Percentiles rank a stretch among this genome's conserved stretches.
Evolutionary conservation across 2,329 filamentous ascomycete genomes (phyloP).

Genomic region (Xylariomycetidae sp.): DNA sequence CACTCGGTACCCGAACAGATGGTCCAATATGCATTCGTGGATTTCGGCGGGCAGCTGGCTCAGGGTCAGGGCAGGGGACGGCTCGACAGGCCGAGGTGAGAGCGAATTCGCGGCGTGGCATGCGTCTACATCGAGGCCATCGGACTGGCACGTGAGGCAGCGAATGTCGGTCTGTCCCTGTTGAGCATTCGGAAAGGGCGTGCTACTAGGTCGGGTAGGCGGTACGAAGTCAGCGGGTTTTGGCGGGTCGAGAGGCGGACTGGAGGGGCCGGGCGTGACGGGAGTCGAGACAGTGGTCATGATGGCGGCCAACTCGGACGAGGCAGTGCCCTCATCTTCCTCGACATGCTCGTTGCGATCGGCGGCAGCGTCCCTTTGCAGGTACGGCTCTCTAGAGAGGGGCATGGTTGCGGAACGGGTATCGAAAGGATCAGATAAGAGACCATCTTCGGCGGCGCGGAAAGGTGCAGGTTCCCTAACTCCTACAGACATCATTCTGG

Average conservation of each 20-base stretch:
- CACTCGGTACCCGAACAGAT: conserved; percentile 62
- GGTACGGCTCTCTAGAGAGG: conserved; percentile 21
- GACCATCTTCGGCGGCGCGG: conserved; percentile 14
- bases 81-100: conserved; percentile 16
- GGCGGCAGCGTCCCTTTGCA: conserved; percentile 20
- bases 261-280: conserved; percentile 48
- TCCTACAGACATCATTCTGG: conserved; percentile 20
- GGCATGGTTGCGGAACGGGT: conserved; percentile 16
- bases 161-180: conserved; percentile 38
- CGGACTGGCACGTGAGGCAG: conserved; percentile 33
- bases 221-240: conserved; percentile 42
- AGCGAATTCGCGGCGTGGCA: conserved; percentile 22
- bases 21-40: conserved; percentile 65
- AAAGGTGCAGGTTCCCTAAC: conserved; percentile 17
- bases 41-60: conserved; percentile 61
- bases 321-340: conserved; percentile 32
- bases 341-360: conserved; percentile 19
- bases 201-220: conserved; percentile 52
- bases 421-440: conserved; percentile 21
- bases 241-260: conserved; percentile 42
- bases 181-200: conserved; percentile 52
- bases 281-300: conserved; percentile 46
- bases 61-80: conserved; percentile 32
- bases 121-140: conserved; percentile 22
- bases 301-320: conserved; percentile 37